Base-by-base conservation (phyloP, 106 monocot species). In the Posidonia australis region DNA sequence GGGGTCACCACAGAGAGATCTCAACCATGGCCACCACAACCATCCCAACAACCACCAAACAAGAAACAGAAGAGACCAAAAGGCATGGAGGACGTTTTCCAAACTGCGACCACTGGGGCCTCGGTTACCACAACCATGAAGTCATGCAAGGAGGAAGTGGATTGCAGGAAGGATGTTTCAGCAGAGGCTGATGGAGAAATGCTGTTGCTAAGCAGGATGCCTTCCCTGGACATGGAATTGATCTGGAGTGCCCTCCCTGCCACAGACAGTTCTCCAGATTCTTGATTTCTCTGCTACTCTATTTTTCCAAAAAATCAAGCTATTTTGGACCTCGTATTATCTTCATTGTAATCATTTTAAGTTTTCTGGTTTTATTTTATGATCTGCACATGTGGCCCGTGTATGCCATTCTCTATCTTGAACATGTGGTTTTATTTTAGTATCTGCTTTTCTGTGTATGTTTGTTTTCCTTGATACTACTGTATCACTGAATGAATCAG, bases 181-280 rank as follows among this genome's bases (percentile, higher is more conserved):
- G 20, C 30, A 29, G 54, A 68, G 12, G 14, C 32, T 5, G 28
- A 51, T 25, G 22, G 68, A 12, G 51, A 55, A 24, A 42, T 54
- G 68, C 25, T 42, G 17, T 36, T 55, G 22, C 55, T 43, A 0
- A 56, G 68, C 44, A 43, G 54, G 13, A 43, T 68, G 68, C 68
- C 68, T 26, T 68, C 68, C 31, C 54, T 68, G 10, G 68, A 57
- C 44, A 68, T 68, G 55, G 68, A 68, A 12, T 16, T 56, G 3
- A 68, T 68, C 68, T 68, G 68, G 68, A 46, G 51, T 20, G 54
- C 68, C 13, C 57, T 68, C 13, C 56, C 68, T 10, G 16, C 44
- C 1, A 43, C 55, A 31, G 60, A 14, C 13, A 31, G 44, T 66
- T 52, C 30, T 56, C 1, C 56, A 52, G 68, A 68, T 4, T 55